phyloP scores from a whole-genome alignment of 2,329 filamentous ascomycete species.

The Magnaporthales sp. region DNA sequence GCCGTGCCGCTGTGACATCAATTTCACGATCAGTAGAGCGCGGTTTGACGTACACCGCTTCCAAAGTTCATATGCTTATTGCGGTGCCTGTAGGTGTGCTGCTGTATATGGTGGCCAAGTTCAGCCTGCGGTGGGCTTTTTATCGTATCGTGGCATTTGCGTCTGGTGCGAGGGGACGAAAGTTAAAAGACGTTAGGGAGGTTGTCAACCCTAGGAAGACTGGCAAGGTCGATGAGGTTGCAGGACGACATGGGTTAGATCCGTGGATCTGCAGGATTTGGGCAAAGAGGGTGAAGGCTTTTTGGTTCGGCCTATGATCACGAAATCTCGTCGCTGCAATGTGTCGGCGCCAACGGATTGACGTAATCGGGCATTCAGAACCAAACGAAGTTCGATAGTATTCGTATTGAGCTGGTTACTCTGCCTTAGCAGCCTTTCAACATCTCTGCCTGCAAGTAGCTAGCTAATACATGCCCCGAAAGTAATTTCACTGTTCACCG shows the following conservation, averaged over 20 bases:
- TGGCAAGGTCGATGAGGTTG: conserved; percentile 24
- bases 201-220: conserved; percentile 34
- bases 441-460: too few relatives aligned
- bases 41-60: conserved; percentile 26
- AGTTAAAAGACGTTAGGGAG: conserved; percentile 23
- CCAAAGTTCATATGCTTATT: conserved; percentile 18
- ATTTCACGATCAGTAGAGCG: conserved; percentile 25
- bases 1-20: conserved; percentile 18
- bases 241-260: conserved; percentile 21
- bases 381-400: too few relatives aligned
- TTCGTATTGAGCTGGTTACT: too few relatives aligned
- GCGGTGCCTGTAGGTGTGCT: conserved; percentile 20
- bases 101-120: conserved; percentile 34
- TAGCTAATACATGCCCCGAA: too few relatives aligned
- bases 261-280: background rate
- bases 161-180: conserved; percentile 14
- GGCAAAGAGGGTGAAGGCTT: background rate
- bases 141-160: conserved; percentile 25
- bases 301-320: too few relatives aligned
- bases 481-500: background rate
- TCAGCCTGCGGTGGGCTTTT: conserved; percentile 30
- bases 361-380: too few relatives aligned
- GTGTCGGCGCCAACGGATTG: too few relatives aligned
- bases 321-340: too few relatives aligned
- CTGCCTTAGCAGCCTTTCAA: too few relatives aligned